Percentiles rank a stretch among this genome's conserved stretches.
Conservation (phyloP, 441 rosid genomes). For the Theobroma grandiflorum region DNA sequence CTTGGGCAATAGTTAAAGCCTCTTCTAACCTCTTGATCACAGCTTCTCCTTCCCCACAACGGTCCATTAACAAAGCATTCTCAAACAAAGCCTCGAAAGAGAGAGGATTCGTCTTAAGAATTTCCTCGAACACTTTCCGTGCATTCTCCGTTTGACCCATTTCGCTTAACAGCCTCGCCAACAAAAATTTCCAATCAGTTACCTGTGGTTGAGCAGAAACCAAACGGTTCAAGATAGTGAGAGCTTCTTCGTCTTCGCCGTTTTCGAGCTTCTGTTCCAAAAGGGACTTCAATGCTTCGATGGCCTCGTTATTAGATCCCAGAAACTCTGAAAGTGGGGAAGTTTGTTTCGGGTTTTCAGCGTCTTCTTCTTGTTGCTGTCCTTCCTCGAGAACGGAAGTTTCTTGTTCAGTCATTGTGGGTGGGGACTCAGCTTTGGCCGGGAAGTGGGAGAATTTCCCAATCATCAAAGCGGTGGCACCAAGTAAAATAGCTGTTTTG, state of each 20-base stretch:
- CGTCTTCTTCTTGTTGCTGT: conserved; percentile 27
- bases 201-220: conserved; percentile 66
- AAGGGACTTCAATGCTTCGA: conserved; percentile 62
- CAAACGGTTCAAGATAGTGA: conserved; percentile 53
- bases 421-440: conserved; percentile 62
- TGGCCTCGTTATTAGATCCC: conserved; percentile 59
- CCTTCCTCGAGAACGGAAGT: conserved; percentile 31
- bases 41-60: conserved; percentile 77
- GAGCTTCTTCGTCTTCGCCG: conserved; percentile 79
- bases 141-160: conserved; percentile 69
- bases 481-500: conserved; percentile 57
- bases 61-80: conserved; percentile 89
- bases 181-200: conserved; percentile 78
- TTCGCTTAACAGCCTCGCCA: conserved; percentile 65
- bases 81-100: conserved; percentile 89
- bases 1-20: conserved; percentile 67
- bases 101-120: conserved; percentile 68
- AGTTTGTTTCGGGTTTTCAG: conserved; percentile 18
- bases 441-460: conserved; percentile 50
- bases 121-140: conserved; percentile 86
- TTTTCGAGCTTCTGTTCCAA: conserved; percentile 78
- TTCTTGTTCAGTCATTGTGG: conserved; percentile 41
- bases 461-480: conserved; percentile 52
- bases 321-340: conserved; percentile 61
- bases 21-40: conserved; percentile 74